These are phyloP conservation scores for Metschnikowia peoriensis DNA, from an alignment of 805 yeast genomes.

Conservation along the genomic window DNA sequence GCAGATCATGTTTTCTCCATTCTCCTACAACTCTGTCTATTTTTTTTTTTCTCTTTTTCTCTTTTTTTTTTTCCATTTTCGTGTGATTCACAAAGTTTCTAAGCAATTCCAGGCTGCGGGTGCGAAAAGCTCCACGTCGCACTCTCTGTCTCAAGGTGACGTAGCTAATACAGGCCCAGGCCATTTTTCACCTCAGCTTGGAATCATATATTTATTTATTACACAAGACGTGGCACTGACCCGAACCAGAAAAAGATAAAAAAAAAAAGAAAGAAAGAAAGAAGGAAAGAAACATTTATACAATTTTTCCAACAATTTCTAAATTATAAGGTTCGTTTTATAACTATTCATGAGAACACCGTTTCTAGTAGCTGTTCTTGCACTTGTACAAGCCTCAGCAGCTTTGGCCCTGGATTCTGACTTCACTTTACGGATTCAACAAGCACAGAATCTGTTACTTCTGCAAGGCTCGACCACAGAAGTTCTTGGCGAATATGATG, in stretches of 20 bases:
- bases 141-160: background rate
- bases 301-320: too few species aligned
- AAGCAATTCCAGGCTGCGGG: background rate
- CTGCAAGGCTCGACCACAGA: constrained; percentile 14
- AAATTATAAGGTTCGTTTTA: too few species aligned
- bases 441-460: constrained; percentile 17
- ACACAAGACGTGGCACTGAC: too few species aligned
- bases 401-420: background rate
- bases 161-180: background rate
- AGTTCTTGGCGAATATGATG: constrained; percentile 17
- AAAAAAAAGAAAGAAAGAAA: too few species aligned
- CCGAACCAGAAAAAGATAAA: too few species aligned
- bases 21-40: too few species aligned
- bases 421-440: constrained; percentile 9
- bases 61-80: too few species aligned
- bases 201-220: too few species aligned
- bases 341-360: background rate
- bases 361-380: constrained; percentile 1
- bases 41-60: too few species aligned
- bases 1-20: too few species aligned
- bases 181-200: background rate
- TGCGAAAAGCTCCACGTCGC: background rate
- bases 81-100: background rate
- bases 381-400: background rate
- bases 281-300: too few species aligned